phyloP scores from a whole-genome alignment of 306 rosid genomes.

The Senna tora region DNA sequence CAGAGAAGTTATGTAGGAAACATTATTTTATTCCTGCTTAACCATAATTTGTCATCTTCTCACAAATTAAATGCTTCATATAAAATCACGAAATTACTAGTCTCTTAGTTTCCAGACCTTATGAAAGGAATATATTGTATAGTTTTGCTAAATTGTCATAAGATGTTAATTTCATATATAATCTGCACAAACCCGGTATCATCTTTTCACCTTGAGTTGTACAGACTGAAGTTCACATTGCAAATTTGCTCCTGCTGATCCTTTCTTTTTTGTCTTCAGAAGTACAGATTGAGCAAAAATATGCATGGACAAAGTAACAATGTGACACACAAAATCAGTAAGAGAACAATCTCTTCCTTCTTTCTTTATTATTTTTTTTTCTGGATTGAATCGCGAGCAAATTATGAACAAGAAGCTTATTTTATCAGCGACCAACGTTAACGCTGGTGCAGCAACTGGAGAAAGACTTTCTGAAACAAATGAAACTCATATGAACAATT shows the following conservation, averaged over 20 bases:
- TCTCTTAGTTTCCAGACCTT: slow-evolving; percentile 13
- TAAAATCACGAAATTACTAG: slow-evolving; percentile 15
- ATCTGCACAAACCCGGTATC: slow-evolving; percentile 7
- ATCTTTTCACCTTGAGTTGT: background rate
- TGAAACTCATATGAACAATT: slow-evolving; percentile 59
- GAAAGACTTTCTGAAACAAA: slow-evolving; percentile 62
- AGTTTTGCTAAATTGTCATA: slow-evolving; percentile 5
- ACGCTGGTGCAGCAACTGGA: slow-evolving; percentile 47
- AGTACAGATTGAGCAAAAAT: slow-evolving; percentile 87
- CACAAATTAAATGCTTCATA: background rate
- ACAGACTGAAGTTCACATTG: background rate
- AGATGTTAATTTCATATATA: slow-evolving; percentile 3
- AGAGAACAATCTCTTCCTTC: slow-evolving; percentile 33
- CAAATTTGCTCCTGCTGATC: slow-evolving; percentile 40
- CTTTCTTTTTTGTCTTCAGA: slow-evolving; percentile 51
- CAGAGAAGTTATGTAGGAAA: slow-evolving; percentile 20
- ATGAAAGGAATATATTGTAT: background rate
- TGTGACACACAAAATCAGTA: slow-evolving; percentile 65
- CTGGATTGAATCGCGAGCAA: slow-evolving; percentile 3
- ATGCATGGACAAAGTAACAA: slow-evolving; percentile 66
- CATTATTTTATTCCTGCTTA: slow-evolving; percentile 22
- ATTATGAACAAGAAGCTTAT: slow-evolving; percentile 21
- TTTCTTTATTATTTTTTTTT: background rate
- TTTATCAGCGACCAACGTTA: slow-evolving; percentile 20
- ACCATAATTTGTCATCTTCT: background rate